Conservation (phyloP, 2,329 filamentous ascomycete genomes). For the Zopfia rhizophila region DNA sequence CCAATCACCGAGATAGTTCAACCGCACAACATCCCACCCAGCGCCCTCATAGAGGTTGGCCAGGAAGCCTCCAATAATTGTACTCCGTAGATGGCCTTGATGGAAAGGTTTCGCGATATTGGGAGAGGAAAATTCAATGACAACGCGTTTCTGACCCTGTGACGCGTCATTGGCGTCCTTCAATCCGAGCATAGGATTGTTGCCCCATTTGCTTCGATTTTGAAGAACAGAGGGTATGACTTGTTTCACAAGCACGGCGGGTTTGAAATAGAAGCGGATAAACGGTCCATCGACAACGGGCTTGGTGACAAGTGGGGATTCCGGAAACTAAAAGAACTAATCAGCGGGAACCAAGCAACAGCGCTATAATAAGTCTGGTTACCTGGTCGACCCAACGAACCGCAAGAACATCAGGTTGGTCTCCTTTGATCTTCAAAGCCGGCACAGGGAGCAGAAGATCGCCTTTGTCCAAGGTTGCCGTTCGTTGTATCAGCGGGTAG, state of each 20-base stretch:
- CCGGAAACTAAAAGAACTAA: conserved; percentile 67
- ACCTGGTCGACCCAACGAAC: conserved; percentile 22
- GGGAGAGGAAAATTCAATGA: conserved; percentile 81
- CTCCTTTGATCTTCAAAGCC: conserved; percentile 73
- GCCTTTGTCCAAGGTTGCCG: conserved; percentile 77
- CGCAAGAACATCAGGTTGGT: conserved; percentile 63
- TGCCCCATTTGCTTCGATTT: conserved; percentile 69
- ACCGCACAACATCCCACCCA: conserved; percentile 71
- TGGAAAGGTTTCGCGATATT: conserved; percentile 84
- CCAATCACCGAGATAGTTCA: conserved; percentile 80
- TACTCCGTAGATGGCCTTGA: conserved; percentile 74
- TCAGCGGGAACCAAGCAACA: conserved; percentile 8
- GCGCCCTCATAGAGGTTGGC: conserved; percentile 71
- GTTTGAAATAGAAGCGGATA: conserved; percentile 78
- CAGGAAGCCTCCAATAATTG: conserved; percentile 75
- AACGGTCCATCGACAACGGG: conserved; percentile 72
- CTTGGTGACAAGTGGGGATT: conserved; percentile 74
- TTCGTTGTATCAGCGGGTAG: conserved; percentile 78
- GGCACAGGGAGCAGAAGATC: conserved; percentile 81
- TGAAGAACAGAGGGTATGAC: conserved; percentile 73
- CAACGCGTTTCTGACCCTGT: conserved; percentile 68
- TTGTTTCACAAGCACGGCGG: conserved; percentile 67
- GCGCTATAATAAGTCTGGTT: not conserved
- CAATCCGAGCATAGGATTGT: conserved; percentile 64
- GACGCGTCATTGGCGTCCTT: conserved; percentile 67